A percentile compares a stretch with the other conserved stretches of the same genome.
Conservation (phyloP, 2,329 filamentous ascomycete genomes). For the Colletotrichum kahawae region DNA sequence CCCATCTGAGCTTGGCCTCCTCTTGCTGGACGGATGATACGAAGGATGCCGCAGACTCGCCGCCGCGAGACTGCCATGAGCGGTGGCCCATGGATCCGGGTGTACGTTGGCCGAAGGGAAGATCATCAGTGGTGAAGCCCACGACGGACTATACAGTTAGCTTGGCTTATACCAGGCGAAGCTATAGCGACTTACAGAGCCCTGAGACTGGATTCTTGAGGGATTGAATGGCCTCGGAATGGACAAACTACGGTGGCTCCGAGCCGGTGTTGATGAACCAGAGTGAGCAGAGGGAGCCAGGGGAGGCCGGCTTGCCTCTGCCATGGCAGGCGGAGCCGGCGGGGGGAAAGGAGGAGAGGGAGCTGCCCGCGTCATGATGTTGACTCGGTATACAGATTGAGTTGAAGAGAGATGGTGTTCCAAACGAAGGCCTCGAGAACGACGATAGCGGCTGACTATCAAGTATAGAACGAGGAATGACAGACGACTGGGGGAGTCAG, state of each 20-base stretch:
- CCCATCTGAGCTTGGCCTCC: slow-evolving; percentile 44
- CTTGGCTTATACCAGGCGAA: neutral
- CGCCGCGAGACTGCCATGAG: slow-evolving; percentile 36
- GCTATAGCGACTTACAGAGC: neutral
- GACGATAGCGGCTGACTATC: neutral
- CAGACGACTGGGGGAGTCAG: neutral
- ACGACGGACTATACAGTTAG: slow-evolving; percentile 34
- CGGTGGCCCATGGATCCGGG: slow-evolving; percentile 32
- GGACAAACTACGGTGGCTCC: slow-evolving; percentile 20
- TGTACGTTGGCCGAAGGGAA: slow-evolving; percentile 35
- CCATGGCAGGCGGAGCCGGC: neutral
- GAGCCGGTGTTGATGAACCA: neutral
- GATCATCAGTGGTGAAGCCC: slow-evolving; percentile 29
- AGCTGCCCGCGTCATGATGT: neutral
- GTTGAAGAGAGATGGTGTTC: neutral
- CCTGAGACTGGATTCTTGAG: slow-evolving; percentile 11
- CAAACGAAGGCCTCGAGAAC: neutral
- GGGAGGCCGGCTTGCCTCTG: neutral
- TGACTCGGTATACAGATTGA: neutral
- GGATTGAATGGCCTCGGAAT: slow-evolving; percentile 9
- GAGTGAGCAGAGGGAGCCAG: neutral
- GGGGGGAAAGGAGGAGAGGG: neutral
- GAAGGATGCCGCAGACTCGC: slow-evolving; percentile 39
- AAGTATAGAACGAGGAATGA: slow-evolving; percentile 4
- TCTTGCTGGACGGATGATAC: slow-evolving; percentile 40